Base-by-base conservation (phyloP, 164 flowering plant genomes). In the Magnolia sinica region DNA sequence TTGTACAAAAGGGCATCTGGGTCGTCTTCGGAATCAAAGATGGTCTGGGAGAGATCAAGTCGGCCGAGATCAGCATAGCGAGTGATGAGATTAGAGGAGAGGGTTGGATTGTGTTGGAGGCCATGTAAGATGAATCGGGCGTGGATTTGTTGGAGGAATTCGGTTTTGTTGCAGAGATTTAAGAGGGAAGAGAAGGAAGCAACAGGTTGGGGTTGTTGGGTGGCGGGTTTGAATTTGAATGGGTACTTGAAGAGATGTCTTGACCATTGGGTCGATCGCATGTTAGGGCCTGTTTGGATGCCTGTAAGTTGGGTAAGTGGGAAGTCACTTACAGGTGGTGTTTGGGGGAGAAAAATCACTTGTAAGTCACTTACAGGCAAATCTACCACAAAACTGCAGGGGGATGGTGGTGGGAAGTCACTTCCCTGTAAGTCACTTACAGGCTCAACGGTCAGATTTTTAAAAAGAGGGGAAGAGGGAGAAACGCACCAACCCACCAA, bases 51-150 rank as follows among this genome's bases (percentile, higher is more conserved):
- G 50, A 70, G 69, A 69, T 27, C 69, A 45, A 81, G 83, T 74
- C 75, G 82, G 50, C 88, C 89, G 10, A 88, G 81, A 70, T 72
- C 77, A 68, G 86, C 81, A 50, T 89, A 87, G 77, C 76, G 70
- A 72, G 81, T 79, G 3, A 87, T 78, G 82, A 87, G 89, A 70
- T 81, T 73, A 74, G 86, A 83, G 58, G 81, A 74, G 66, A 87
- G 84, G 8, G 83, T 29, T 70, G 84, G 83, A 80, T 86, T 88
- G 69, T 87, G 89, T 74, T 85, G 88, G 72, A 85, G 84, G 76
- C 91, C 92, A 71, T 85, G 82, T 73, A 88, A 82, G 76, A 88
- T 76, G 77, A 80, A 88, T 50, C 89, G 79, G 70, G 91, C 86
- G 64, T 89, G 91, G 78, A 86, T 76, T 86, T 89, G 91, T 23